Evolutionary conservation across 23 red algal genomes (phyloP).

Genomic region (Cyanidioschyzon merolae): DNA sequence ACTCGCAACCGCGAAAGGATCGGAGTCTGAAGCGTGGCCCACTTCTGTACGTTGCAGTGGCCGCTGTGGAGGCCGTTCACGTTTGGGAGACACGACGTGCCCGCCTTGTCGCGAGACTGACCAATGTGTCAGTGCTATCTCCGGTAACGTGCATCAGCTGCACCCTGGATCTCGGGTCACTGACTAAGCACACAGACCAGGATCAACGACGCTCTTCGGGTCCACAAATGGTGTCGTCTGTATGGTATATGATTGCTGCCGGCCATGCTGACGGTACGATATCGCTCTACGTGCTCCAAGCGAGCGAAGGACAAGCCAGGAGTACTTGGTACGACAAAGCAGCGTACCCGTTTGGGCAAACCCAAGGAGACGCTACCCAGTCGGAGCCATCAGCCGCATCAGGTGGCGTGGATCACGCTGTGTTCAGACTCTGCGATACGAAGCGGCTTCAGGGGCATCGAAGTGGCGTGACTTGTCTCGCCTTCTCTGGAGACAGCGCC

Average conservation of each 20-base stretch:
- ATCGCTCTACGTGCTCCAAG: conserved; percentile 22
- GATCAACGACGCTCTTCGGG: not conserved
- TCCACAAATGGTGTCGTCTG: not conserved
- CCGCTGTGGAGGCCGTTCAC: conserved; percentile 41
- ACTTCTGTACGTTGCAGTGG: conserved; percentile 15
- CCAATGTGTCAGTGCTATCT: not conserved
- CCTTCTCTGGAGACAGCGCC: not conserved
- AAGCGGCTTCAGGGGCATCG: conserved; percentile 40
- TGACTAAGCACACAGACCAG: not conserved
- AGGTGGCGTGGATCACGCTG: conserved; percentile 6
- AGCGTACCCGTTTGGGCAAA: not conserved
- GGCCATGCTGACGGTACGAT: conserved; percentile 68
- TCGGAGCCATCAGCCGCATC: not conserved
- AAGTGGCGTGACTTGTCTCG: conserved; percentile 7
- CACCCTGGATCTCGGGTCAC: conserved; percentile 1
- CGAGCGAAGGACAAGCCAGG: not conserved
- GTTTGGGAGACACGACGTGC: conserved; percentile 42
- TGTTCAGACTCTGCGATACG: conserved; percentile 17
- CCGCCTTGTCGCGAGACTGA: conserved; percentile 27
- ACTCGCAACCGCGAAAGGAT: too few relatives aligned
- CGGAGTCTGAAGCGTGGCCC: not conserved
- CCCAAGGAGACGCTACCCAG: not conserved
- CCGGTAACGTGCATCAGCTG: not conserved
- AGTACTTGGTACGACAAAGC: not conserved
- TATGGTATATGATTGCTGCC: conserved; percentile 28